Percentiles rank a stretch among this genome's conserved stretches.
phyloP scores from a whole-genome alignment of 257 asterid species.

The Paulownia fortunei region DNA sequence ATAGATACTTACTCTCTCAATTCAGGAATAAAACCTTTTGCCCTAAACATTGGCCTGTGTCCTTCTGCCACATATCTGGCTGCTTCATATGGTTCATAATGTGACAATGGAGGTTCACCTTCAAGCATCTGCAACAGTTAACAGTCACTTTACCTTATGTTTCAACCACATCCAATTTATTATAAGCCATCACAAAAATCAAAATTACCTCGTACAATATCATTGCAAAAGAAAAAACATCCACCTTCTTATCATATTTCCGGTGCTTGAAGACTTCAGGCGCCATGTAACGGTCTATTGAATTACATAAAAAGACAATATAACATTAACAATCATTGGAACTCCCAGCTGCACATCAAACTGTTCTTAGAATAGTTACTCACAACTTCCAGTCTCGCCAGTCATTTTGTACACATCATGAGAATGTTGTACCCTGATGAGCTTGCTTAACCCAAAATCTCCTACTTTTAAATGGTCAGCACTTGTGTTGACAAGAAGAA shows the following conservation, averaged over 20 bases:
- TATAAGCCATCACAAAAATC: constrained; percentile 11
- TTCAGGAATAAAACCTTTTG: constrained; percentile 69
- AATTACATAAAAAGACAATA: constrained; percentile 30
- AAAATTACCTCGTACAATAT: constrained; percentile 86
- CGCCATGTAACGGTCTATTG: constrained; percentile 95
- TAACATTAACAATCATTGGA: constrained; percentile 4
- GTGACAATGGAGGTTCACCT: constrained; percentile 91
- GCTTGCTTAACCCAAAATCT: constrained; percentile 97
- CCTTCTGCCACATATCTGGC: constrained; percentile 94
- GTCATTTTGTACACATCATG: constrained; percentile 97
- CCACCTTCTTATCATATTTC: constrained; percentile 98
- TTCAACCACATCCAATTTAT: constrained; percentile 12
- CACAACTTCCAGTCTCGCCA: constrained; percentile 99
- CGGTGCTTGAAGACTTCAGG: constrained; percentile 99
- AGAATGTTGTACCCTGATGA: constrained; percentile 83
- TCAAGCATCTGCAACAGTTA: constrained; percentile 86
- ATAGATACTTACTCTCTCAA: constrained; percentile 76
- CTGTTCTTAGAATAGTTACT: constrained; percentile 42
- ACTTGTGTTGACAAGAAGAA: constrained; percentile 86
- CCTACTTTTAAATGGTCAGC: constrained; percentile 99
- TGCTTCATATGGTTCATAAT: constrained; percentile 94
- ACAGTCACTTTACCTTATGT: constrained; percentile 23
- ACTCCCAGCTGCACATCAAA: background rate
- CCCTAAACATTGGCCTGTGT: constrained; percentile 84
- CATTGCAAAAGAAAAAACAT: constrained; percentile 97